Conservation (phyloP, 768 basidiomycete species). For the Fibroporia radiculosa region DNA sequence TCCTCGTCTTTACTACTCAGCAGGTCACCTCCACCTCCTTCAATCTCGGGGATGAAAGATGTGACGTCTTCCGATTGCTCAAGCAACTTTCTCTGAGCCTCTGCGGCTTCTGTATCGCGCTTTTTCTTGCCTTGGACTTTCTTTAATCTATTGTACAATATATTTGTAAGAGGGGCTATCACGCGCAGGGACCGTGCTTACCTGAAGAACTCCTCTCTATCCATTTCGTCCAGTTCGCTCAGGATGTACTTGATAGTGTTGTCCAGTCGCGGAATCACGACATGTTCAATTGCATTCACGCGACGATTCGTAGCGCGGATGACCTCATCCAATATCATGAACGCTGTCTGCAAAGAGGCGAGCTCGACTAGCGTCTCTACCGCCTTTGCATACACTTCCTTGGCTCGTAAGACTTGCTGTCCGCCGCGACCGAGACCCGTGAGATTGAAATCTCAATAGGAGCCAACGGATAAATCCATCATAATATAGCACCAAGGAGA, state of each 20-base stretch:
- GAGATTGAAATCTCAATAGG: slow-evolving; percentile 79
- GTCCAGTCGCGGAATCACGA: slow-evolving; percentile 90
- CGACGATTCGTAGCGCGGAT: slow-evolving; percentile 98
- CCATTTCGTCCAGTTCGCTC: slow-evolving; percentile 98
- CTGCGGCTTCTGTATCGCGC: slow-evolving; percentile 45
- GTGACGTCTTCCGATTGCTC: slow-evolving; percentile 9
- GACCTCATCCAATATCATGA: slow-evolving; percentile 97
- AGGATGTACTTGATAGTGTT: slow-evolving; percentile 98
- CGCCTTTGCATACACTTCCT: slow-evolving; percentile 97
- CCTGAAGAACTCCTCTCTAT: slow-evolving; percentile 93
- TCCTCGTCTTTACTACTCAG: slow-evolving; percentile 86
- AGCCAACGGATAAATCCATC: not conserved
- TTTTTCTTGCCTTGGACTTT: slow-evolving; percentile 99
- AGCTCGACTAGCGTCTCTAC: slow-evolving; percentile 96
- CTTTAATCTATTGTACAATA: slow-evolving; percentile 55
- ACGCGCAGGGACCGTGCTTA: slow-evolving; percentile 22
- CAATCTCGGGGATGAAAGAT: slow-evolving; percentile 22
- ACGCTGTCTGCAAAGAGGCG: slow-evolving; percentile 94
- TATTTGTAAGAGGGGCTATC: not conserved
- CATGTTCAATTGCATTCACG: slow-evolving; percentile 97
- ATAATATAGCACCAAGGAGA: not conserved
- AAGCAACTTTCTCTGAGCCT: slow-evolving; percentile 13
- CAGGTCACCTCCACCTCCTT: slow-evolving; percentile 46
- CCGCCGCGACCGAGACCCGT: slow-evolving; percentile 96
- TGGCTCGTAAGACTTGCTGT: slow-evolving; percentile 90